phyloP scores from a whole-genome alignment of 768 basidiomycete species.

The Fistulinella prunicolor region DNA sequence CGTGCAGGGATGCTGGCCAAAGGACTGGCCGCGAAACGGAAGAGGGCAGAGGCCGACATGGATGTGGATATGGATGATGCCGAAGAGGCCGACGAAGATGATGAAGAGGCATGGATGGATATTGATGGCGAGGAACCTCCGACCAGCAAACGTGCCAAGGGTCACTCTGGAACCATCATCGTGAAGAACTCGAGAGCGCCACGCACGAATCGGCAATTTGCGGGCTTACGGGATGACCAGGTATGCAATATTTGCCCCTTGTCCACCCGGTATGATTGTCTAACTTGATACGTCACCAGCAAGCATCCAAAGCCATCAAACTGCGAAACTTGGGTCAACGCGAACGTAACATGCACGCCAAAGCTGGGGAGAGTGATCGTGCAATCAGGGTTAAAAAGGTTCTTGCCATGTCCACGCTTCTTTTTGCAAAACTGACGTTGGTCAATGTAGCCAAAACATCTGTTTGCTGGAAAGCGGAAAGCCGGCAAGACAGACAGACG shows the following conservation, averaged over 20 bases:
- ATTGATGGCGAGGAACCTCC: conserved; percentile 50
- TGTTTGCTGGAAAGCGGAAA: conserved; percentile 84
- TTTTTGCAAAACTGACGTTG: conserved; percentile 1
- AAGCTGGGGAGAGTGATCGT: conserved; percentile 88
- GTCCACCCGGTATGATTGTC: neutral
- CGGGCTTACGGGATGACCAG: conserved; percentile 74
- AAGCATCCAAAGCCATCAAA: conserved; percentile 75
- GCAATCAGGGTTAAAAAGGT: conserved; percentile 84
- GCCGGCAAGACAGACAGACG: conserved; percentile 79
- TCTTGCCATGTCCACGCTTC: conserved; percentile 17
- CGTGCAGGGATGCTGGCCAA: conserved; percentile 85
- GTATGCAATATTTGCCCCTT: conserved; percentile 33
- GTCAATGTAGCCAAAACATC: conserved; percentile 69
- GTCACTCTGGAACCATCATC: conserved; percentile 54
- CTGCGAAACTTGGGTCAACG: conserved; percentile 87
- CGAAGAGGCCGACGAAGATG: conserved; percentile 34
- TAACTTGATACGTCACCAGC: conserved; percentile 39
- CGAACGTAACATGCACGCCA: conserved; percentile 81
- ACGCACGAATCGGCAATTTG: conserved; percentile 67
- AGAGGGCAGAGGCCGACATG: conserved; percentile 47
- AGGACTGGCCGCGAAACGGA: conserved; percentile 62
- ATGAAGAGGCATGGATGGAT: conserved; percentile 52
- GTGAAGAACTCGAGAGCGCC: conserved; percentile 55
- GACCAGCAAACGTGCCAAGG: conserved; percentile 60
- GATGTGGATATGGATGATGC: conserved; percentile 61